Evolutionary conservation across 108 stramenopile species (phyloP).

Genomic region (Poteriospumella lacustris): DNA sequence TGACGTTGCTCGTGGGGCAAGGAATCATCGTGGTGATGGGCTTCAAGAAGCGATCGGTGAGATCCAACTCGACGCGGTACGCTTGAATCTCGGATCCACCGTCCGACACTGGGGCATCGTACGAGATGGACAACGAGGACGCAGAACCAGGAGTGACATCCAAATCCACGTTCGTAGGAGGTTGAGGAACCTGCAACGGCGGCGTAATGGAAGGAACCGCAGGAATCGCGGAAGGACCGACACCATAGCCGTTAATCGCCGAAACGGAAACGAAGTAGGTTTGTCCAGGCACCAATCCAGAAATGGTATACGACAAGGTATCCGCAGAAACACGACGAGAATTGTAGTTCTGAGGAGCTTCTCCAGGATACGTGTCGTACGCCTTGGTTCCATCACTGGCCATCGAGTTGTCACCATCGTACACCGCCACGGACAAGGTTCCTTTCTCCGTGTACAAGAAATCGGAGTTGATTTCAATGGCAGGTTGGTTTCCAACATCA

Average conservation of each 20-base stretch:
- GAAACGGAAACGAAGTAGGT: slow-evolving; percentile 65
- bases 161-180: slow-evolving; percentile 57
- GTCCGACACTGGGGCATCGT: slow-evolving; percentile 53
- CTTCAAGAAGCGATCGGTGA: slow-evolving; percentile 62
- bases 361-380: slow-evolving; percentile 51
- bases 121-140: slow-evolving; percentile 56
- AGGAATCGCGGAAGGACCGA: slow-evolving; percentile 26
- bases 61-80: slow-evolving; percentile 72
- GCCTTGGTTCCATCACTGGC: slow-evolving; percentile 31
- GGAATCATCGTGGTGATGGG: slow-evolving; percentile 62
- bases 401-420: slow-evolving; percentile 63
- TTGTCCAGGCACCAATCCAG: slow-evolving; percentile 57
- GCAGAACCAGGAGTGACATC: slow-evolving; percentile 60
- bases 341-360: slow-evolving; percentile 59
- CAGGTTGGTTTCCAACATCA: slow-evolving; percentile 55
- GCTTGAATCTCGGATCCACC: slow-evolving; percentile 63
- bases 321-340: slow-evolving; percentile 47
- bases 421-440: slow-evolving; percentile 31
- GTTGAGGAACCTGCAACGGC: slow-evolving; percentile 59
- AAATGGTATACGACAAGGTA: slow-evolving; percentile 52
- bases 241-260: slow-evolving; percentile 64
- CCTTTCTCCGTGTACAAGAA: slow-evolving; percentile 31
- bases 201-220: slow-evolving; percentile 45
- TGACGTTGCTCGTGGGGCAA: slow-evolving; percentile 61
- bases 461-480: slow-evolving; percentile 46